Base-by-base conservation (phyloP, 257 asterid genomes). In the Solanum raphanifolium region DNA sequence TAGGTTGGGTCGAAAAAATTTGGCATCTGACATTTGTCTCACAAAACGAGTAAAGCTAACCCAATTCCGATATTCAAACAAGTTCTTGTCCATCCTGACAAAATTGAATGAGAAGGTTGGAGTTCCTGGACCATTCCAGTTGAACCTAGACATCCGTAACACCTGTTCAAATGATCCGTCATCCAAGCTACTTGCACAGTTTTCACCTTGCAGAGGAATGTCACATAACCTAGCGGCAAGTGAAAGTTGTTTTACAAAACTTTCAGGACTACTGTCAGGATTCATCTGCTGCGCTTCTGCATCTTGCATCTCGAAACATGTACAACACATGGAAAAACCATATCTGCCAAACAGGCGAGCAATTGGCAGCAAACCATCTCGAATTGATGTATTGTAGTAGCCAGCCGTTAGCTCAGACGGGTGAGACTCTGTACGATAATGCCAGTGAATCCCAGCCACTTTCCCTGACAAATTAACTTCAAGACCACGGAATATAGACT, bases 71-170 rank as follows among this genome's bases (percentile, higher is more conserved):
- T 88, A 72, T 84, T 92, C 97, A 60, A 95, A 90, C 90, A 95
- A 65, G 87, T 87, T 88, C 78, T 87, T 94, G 90, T 93, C 95
- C 98, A 95, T 93, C 88, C 98, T 92, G 58, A 90, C 92, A 38
- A 95, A 94, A 91, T 93, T 95, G 92, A 93, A 95, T 11, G 98
- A 94, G 83, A 95, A 95, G 5, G 91, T 86, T 3, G 97, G 94
- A 12, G 68, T 89, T 38, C 87, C 89, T 3, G 79, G 87, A 55
- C 96, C 97, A 87, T 91, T 93, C 2, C 93, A 91, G 90, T 90
- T 92, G 74, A 92, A 85, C 86, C 84, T 94, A 8, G 95, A 92
- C 97, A 92, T 94, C 87, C 89, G 94, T 83, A 93, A 55, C 83
- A 94, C 95, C 90, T 94, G 96, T 66, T 85, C 89, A 88, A 90